These are phyloP conservation scores for Rhodamnia argentea DNA, from an alignment of 345 rosid genomes.

Conservation along the genomic window DNA sequence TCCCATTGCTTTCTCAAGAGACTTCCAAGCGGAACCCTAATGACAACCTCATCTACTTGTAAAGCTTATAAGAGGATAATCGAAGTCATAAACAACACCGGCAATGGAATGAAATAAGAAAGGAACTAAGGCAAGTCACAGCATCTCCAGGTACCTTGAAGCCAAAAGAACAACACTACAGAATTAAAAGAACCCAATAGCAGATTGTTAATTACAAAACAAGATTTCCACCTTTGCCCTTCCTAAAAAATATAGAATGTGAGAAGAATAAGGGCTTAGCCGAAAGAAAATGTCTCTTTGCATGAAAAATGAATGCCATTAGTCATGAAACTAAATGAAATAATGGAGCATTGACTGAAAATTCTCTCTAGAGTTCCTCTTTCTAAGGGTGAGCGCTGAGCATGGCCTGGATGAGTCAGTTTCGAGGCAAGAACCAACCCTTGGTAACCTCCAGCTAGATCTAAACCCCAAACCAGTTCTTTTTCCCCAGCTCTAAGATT, in stretches of 20 bases:
- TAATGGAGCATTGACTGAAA: neutral
- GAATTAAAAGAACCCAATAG: neutral
- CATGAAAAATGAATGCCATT: neutral
- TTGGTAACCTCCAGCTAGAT: neutral
- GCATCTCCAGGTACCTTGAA: neutral
- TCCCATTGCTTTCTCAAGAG: slow-evolving; percentile 45
- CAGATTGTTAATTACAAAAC: neutral
- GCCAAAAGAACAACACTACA: neutral
- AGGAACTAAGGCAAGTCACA: neutral
- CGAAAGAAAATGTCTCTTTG: neutral
- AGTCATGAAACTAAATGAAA: neutral
- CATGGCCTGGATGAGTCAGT: neutral
- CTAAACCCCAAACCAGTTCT: neutral
- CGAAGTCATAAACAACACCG: neutral
- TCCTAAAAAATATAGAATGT: neutral
- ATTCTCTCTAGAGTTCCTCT: neutral
- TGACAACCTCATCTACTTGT: neutral
- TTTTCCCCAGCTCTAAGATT: neutral
- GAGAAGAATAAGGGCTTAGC: neutral
- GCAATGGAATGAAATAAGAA: neutral
- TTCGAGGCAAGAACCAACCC: neutral
- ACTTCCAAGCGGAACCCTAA: slow-evolving; percentile 58
- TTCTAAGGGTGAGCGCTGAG: neutral
- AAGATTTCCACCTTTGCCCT: neutral
- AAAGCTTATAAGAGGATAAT: neutral